These are phyloP conservation scores for Plasmodium blacklocki DNA, from an alignment of 169 alveolate species.

Conservation along the genomic window DNA sequence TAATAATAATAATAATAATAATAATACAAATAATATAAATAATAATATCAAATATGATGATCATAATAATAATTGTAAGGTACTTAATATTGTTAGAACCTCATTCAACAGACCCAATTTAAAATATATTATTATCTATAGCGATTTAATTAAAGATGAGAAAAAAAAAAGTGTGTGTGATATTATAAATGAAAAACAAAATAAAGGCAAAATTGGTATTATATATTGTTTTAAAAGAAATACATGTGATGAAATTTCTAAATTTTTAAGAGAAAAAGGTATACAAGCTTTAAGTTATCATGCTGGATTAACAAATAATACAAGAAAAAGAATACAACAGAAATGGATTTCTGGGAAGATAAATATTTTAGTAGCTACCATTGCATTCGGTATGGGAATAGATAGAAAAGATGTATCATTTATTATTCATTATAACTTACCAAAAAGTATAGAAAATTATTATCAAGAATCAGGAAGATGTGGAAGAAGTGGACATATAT, in stretches of 20 bases:
- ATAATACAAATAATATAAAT: conserved; percentile 9
- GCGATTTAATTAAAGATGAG: conserved; percentile 78
- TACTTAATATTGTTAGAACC: conserved; percentile 70
- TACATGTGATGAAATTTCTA: conserved; percentile 95
- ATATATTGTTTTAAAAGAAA: conserved; percentile 94
- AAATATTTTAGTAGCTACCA: conserved; percentile 97
- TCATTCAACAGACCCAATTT: conserved; percentile 81
- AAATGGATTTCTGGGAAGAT: conserved; percentile 94
- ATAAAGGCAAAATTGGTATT: conserved; percentile 83
- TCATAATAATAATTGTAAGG: conserved; percentile 70
- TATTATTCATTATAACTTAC: conserved; percentile 97
- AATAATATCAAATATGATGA: too few species aligned
- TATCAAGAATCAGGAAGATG: conserved; percentile 99
- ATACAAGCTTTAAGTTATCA: conserved; percentile 89
- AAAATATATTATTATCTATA: conserved; percentile 85
- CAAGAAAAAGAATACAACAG: conserved; percentile 86
- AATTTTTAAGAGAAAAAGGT: conserved; percentile 87
- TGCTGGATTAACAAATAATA: conserved; percentile 86
- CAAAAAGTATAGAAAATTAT: conserved; percentile 94
- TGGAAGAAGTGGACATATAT: conserved; percentile 96
- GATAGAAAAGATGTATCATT: conserved; percentile 97
- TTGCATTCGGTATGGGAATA: conserved; percentile 99
- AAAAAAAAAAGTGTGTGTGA: conserved; percentile 73
- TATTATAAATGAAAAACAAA: conserved; percentile 75
- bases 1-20: neutral